A percentile compares a stretch with the other conserved stretches of the same genome.
These are phyloP conservation scores for Ichthyophonus hoferi DNA, from an alignment of 208 protist genomes.

Conservation along the genomic window DNA sequence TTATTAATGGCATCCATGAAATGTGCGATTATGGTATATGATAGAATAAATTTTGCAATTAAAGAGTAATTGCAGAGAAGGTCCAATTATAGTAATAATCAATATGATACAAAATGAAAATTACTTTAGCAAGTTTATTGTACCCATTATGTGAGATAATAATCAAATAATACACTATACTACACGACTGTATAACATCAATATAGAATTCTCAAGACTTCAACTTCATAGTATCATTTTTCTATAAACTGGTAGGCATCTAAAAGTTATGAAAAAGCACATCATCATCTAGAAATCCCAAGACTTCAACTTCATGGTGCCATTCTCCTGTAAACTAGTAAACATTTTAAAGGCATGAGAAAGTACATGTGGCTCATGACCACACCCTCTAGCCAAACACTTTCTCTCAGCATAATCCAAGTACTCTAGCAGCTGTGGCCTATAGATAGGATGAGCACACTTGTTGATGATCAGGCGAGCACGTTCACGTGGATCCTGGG, in stretches of 20 bases:
- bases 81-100: too few species aligned
- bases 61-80: too few species aligned
- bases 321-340: constrained; percentile 50
- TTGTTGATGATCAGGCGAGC: constrained; percentile 55
- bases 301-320: constrained; percentile 56
- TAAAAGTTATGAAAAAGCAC: neutral
- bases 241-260: neutral
- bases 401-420: constrained; percentile 30
- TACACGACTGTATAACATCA: too few species aligned
- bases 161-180: too few species aligned
- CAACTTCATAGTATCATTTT: neutral
- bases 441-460: constrained; percentile 58
- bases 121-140: too few species aligned
- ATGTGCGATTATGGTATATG: too few species aligned
- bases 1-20: too few species aligned
- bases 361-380: constrained; percentile 52
- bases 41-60: too few species aligned
- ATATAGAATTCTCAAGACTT: neutral
- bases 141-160: too few species aligned
- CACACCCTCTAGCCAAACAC: constrained; percentile 22
- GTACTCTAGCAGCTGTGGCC: constrained; percentile 53
- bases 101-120: too few species aligned
- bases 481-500: constrained; percentile 10
- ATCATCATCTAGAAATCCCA: constrained; percentile 27
- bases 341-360: constrained; percentile 50